Conservation (phyloP, 208 protist species). For the Leishmania martiniquensis region DNA sequence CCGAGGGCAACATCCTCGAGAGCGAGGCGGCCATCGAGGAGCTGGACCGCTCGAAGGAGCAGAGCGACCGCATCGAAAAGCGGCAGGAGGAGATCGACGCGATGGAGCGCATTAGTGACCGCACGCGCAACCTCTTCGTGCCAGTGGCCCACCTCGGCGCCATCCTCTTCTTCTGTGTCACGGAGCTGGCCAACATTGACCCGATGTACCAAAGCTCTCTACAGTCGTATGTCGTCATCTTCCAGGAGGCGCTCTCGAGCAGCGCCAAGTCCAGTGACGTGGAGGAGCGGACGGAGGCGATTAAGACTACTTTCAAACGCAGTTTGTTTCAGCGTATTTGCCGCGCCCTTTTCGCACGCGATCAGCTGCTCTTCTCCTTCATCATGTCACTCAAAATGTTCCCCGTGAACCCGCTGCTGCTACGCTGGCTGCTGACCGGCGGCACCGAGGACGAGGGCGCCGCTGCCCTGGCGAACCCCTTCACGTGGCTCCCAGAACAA, state of each 20-base stretch:
- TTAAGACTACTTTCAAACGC: slow-evolving; percentile 86
- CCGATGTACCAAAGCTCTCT: slow-evolving; percentile 98
- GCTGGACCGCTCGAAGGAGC: slow-evolving; percentile 95
- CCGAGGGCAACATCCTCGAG: slow-evolving; percentile 94
- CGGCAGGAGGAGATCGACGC: slow-evolving; percentile 95
- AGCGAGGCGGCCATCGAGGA: slow-evolving; percentile 95
- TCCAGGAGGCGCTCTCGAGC: slow-evolving; percentile 90
- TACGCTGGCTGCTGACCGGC: slow-evolving; percentile 94
- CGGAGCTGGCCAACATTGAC: slow-evolving; percentile 96
- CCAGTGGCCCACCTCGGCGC: slow-evolving; percentile 95
- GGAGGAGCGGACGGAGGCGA: slow-evolving; percentile 78
- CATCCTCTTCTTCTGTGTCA: slow-evolving; percentile 98
- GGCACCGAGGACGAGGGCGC: slow-evolving; percentile 66
- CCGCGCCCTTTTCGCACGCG: slow-evolving; percentile 93
- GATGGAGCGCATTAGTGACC: slow-evolving; percentile 97
- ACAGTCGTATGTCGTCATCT: slow-evolving; percentile 96
- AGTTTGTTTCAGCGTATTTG: slow-evolving; percentile 90
- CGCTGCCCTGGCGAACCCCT: slow-evolving; percentile 42
- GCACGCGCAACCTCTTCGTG: slow-evolving; percentile 94
- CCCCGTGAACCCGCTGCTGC: slow-evolving; percentile 82
- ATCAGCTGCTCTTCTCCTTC: slow-evolving; percentile 96
- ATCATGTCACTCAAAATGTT: slow-evolving; percentile 94
- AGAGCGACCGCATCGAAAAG: slow-evolving; percentile 95
- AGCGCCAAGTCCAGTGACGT: slow-evolving; percentile 82
- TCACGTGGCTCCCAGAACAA: slow-evolving; percentile 89